phyloP scores from a whole-genome alignment of 441 rosid genomes.

The Melastoma candidum region DNA sequence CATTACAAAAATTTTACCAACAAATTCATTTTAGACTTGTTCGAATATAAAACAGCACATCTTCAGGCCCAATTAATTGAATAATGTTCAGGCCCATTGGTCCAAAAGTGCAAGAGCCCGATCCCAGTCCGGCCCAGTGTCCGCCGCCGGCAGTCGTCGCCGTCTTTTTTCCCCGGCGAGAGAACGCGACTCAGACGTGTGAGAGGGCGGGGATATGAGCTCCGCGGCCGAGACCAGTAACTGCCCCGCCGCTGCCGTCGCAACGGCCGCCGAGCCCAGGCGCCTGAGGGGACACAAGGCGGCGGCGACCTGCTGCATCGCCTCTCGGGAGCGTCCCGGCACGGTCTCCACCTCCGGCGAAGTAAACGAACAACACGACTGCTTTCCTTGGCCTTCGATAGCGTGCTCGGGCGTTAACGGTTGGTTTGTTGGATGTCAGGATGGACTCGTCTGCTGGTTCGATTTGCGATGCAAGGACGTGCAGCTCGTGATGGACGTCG shows the following conservation, averaged over 20 bases:
- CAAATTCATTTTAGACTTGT: too few species aligned
- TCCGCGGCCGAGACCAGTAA: too few species aligned
- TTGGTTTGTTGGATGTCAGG: slow-evolving; percentile 26
- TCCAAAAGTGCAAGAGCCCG: too few species aligned
- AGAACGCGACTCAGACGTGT: too few species aligned
- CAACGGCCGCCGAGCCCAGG: slow-evolving; percentile 39
- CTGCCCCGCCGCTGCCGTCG: neutral
- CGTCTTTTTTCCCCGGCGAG: too few species aligned
- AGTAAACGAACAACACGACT: slow-evolving; percentile 21
- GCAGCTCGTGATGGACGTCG: slow-evolving; percentile 42
- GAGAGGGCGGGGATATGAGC: too few species aligned
- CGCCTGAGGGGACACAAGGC: slow-evolving; percentile 70
- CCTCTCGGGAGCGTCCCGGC: slow-evolving; percentile 73
- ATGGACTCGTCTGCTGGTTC: slow-evolving; percentile 89
- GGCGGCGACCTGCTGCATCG: slow-evolving; percentile 65
- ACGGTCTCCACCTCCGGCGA: slow-evolving; percentile 67
- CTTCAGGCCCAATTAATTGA: too few species aligned
- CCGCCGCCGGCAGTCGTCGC: too few species aligned
- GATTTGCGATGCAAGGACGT: slow-evolving; percentile 88
- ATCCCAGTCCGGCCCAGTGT: too few species aligned
- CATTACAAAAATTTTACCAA: too few species aligned
- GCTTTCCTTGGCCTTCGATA: neutral
- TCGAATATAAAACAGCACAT: too few species aligned
- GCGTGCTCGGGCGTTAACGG: neutral
- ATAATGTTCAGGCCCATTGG: too few species aligned